Base-by-base conservation (phyloP, 1,284 basidiomycete genomes). In the Boletus sp. region DNA sequence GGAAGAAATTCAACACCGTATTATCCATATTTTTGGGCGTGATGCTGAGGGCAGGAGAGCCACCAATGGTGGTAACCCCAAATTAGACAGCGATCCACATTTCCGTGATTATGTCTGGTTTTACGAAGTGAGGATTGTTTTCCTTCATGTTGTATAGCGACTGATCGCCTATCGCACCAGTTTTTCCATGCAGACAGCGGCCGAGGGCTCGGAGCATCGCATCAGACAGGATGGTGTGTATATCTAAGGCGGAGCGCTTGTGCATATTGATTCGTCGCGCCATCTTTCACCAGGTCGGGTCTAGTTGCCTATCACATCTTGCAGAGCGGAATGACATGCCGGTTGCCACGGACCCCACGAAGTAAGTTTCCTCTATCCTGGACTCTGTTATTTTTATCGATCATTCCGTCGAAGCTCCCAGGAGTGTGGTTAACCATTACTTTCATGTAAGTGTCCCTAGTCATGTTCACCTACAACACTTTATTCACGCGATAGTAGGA, bases 51-150 rank as follows among this genome's bases (percentile, higher is more conserved):
- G 94, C 10, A 79, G 81, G 52, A 77, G 95, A 35, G 92, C 95
- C 1, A 89, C 87, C 40, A 98, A 99, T 65, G 94, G 93, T 22
- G 93, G 93, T 13, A 88, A 88, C 61, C 75, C 81, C 22, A 91
- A 88, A 68, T 72, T 98, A 55, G 90, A 98, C 69, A 75, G 79
- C 50, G 95, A 98, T 67, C 92, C 94, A n/a, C 79, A 97, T 72
- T 98, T 98, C 80, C 79, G 91, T 39, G 93, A 98, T 67, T 95
- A 97, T 64, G 84, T 96, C 36, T 91, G 86, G 77, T 97, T 97
- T 76, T 88, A 94, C 67, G 94, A 95, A 70, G 89, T 90, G 46
- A 44, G 46, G 51, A 22, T 29, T 22, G 8, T 23, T 44, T 19
- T 20, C 12, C 1, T 48, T 20, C 23, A 30, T 27, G 9, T 12